Percentiles rank a stretch among this genome's conserved stretches.
phyloP scores from a whole-genome alignment of 2,329 filamentous ascomycete genomes.

The Ophiocordyceps camponoti-floridani region DNA sequence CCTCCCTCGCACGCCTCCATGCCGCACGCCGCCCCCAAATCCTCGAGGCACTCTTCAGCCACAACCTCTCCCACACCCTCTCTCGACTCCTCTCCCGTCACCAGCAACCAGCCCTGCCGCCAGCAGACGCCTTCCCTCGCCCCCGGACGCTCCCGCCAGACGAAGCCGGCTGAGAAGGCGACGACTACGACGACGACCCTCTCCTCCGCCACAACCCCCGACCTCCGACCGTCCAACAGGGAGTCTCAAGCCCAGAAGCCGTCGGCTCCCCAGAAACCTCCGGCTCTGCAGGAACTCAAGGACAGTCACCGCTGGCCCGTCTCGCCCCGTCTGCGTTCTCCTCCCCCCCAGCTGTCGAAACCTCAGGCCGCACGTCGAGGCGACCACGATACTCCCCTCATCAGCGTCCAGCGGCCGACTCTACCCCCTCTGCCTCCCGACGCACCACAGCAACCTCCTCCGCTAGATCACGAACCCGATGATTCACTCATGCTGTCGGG shows the following conservation, averaged over 20 bases:
- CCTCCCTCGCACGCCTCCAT: constrained; percentile 5
- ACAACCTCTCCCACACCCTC: constrained; percentile 18
- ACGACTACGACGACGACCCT: constrained; percentile 48
- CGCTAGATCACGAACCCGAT: constrained; percentile 33
- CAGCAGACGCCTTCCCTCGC: too few species aligned
- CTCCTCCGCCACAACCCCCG: constrained; percentile 49
- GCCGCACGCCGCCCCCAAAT: constrained; percentile 8
- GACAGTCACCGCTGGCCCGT: constrained; percentile 56
- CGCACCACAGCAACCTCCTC: constrained; percentile 12
- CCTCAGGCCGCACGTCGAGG: constrained; percentile 25
- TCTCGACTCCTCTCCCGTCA: constrained; percentile 28
- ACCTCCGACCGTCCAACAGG: constrained; percentile 39
- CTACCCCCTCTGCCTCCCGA: constrained; percentile 26
- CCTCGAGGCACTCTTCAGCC: constrained; percentile 18
- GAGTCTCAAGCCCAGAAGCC: constrained; percentile 41
- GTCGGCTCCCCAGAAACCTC: constrained; percentile 45
- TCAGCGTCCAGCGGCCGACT: constrained; percentile 33
- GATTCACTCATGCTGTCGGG: constrained; percentile 29
- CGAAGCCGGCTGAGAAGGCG: constrained; percentile 34
- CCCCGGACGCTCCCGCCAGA: constrained; percentile 33
- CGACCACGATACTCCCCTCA: constrained; percentile 31
- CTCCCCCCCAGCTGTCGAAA: constrained; percentile 41
- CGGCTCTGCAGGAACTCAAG: constrained; percentile 27
- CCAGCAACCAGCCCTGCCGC: constrained; percentile 4
- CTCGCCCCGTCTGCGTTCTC: constrained; percentile 61